Percentiles rank a stretch among this genome's conserved stretches.
phyloP scores from a whole-genome alignment of 2,329 filamentous ascomycete genomes.

The Ophiostoma sp. region DNA sequence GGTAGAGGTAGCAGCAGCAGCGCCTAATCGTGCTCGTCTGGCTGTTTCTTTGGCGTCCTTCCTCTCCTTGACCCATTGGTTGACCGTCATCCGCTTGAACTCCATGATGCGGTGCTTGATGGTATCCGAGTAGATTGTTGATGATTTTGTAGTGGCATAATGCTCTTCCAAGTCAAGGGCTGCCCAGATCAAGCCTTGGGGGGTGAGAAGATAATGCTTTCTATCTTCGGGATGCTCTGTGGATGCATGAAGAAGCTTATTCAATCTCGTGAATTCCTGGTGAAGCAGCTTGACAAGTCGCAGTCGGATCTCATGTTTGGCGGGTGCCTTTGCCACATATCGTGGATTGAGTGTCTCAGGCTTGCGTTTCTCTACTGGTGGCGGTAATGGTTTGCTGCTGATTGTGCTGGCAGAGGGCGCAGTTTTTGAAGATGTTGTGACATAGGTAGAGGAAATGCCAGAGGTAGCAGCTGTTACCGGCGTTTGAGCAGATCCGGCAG shows the following conservation, averaged over 20 bases:
- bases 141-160: conserved; percentile 63
- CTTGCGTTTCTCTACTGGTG: conserved; percentile 34
- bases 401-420: not conserved
- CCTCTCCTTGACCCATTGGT: conserved; percentile 70
- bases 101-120: conserved; percentile 78
- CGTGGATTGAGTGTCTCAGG: conserved; percentile 67
- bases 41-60: conserved; percentile 35
- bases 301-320: conserved; percentile 56
- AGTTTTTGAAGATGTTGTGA: not conserved
- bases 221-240: conserved; percentile 47
- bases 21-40: conserved; percentile 29
- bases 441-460: not conserved
- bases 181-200: conserved; percentile 67
- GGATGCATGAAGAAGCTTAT: conserved; percentile 58
- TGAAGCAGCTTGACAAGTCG: conserved; percentile 65
- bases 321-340: conserved; percentile 59
- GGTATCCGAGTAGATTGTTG: conserved; percentile 73
- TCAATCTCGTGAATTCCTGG: conserved; percentile 65
- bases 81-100: conserved; percentile 71
- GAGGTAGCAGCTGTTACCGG: not conserved
- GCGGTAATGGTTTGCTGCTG: not conserved
- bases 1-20: not conserved
- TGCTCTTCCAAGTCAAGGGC: conserved; percentile 78
- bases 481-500: not conserved
- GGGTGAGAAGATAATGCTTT: conserved; percentile 56